Conservation (phyloP, 2,329 filamentous ascomycete genomes). For the Colletotrichum lentis region DNA sequence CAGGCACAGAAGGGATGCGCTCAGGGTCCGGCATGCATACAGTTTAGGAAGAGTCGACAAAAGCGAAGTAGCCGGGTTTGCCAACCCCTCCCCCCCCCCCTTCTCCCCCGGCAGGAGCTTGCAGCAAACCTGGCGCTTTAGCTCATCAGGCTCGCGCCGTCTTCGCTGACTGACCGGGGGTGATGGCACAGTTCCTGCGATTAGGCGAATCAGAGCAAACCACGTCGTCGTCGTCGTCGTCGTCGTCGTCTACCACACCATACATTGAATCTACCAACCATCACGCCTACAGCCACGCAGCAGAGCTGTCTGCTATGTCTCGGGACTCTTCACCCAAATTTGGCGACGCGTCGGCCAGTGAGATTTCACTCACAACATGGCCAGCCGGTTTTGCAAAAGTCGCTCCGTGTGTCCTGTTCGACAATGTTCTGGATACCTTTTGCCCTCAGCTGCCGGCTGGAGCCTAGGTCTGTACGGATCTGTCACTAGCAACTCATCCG, state of each 20-base stretch:
- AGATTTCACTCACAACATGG: constrained; percentile 5
- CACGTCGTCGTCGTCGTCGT: constrained; percentile 39
- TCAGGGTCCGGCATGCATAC: no score
- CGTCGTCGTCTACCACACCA: constrained; percentile 38
- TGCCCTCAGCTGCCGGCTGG: not conserved
- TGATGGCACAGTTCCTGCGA: constrained; percentile 22
- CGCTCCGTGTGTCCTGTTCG: not conserved
- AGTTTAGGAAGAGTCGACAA: not conserved
- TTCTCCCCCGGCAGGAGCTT: constrained; percentile 28
- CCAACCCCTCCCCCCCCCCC: not conserved
- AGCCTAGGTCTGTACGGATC: not conserved
- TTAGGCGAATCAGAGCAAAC: constrained; percentile 39
- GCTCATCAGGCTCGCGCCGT: constrained; percentile 38
- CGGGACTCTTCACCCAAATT: constrained; percentile 10
- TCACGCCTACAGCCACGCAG: constrained; percentile 17
- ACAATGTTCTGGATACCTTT: not conserved
- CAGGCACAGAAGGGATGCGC: no score
- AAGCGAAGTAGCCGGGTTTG: constrained; percentile 11
- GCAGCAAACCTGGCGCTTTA: constrained; percentile 34
- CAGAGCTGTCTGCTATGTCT: not conserved
- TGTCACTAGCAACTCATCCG: not conserved
- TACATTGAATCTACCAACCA: constrained; percentile 6
- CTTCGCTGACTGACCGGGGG: constrained; percentile 23
- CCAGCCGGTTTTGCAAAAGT: not conserved
- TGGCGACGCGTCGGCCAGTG: constrained; percentile 22